Evolutionary conservation across 192 early-diverging fungal species (phyloP).

Genomic region (Dissophora ornata): DNA sequence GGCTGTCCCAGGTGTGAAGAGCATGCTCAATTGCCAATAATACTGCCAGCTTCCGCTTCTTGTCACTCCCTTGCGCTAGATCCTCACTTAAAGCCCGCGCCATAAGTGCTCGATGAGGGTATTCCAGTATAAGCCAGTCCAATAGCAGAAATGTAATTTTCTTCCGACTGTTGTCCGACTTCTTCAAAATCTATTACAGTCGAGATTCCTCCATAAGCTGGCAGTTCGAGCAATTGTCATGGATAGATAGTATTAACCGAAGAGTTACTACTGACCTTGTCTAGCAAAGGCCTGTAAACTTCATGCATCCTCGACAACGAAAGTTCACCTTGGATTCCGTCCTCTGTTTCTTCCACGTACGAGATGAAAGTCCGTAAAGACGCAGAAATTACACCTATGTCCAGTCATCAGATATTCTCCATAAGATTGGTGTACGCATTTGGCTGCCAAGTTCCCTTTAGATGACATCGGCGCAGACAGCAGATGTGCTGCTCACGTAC

Average conservation of each 20-base stretch:
- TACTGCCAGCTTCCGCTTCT: slow-evolving; percentile 24
- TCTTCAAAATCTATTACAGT: slow-evolving; percentile 39
- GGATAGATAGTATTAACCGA: neutral
- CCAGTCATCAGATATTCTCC: neutral
- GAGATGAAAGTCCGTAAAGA: slow-evolving; percentile 10
- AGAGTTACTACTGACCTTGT: slow-evolving; percentile 7
- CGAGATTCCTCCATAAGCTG: no score
- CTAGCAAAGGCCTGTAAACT: slow-evolving; percentile 21
- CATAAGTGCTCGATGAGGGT: slow-evolving; percentile 6
- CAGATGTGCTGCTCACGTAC: slow-evolving; percentile 3
- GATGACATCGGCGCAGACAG: no score
- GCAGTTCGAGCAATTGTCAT: no score
- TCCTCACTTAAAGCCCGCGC: slow-evolving; percentile 10
- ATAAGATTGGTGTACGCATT: neutral
- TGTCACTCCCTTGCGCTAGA: slow-evolving; percentile 5
- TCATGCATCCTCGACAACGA: slow-evolving; percentile 7
- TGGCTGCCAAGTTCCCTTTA: no score
- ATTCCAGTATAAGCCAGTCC: slow-evolving; percentile 27
- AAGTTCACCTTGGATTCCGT: neutral
- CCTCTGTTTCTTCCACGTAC: slow-evolving; percentile 1
- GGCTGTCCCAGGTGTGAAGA: neutral
- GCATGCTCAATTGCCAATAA: slow-evolving; percentile 30
- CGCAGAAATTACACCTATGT: slow-evolving; percentile 14
- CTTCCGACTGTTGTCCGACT: slow-evolving; percentile 22
- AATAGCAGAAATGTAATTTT: slow-evolving; percentile 16